phyloP scores from a whole-genome alignment of 176 grass and related monocot species.

The Juncus inflexus region DNA sequence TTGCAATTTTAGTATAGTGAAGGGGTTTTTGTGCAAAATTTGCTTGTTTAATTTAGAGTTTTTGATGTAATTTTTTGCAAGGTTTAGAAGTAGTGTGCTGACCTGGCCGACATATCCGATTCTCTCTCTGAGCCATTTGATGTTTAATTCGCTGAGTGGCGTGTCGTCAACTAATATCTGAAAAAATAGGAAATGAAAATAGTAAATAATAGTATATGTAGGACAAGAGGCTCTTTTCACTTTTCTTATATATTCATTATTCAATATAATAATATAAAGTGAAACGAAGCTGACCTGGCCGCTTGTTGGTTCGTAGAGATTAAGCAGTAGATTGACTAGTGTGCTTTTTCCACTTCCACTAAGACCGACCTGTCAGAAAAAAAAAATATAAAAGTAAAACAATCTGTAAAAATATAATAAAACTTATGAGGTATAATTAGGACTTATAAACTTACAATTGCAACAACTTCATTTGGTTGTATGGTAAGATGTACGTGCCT shows the following conservation, averaged over 20 bases:
- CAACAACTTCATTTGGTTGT: conserved; percentile 84
- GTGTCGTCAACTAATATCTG: conserved; percentile 81
- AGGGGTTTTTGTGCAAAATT: not conserved
- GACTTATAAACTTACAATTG: conserved; percentile 61
- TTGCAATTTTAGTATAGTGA: too few relatives aligned
- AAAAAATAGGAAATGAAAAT: conserved; percentile 18
- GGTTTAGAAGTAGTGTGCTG: not conserved
- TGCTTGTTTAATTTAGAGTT: not conserved
- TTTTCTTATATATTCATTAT: not conserved
- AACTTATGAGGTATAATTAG: conserved; percentile 12
- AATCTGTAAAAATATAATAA: not conserved
- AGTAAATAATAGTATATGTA: conserved; percentile 4
- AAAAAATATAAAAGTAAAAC: conserved; percentile 8
- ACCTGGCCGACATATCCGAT: conserved; percentile 97
- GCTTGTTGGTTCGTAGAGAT: conserved; percentile 74
- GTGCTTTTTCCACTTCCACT: conserved; percentile 99
- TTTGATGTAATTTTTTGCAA: not conserved
- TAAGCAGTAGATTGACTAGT: conserved; percentile 82
- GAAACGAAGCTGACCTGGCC: conserved; percentile 67
- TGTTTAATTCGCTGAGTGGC: conserved; percentile 60
- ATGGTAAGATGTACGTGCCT: conserved; percentile 53
- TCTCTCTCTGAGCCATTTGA: conserved; percentile 92
- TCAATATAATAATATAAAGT: not conserved
- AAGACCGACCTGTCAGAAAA: conserved; percentile 72
- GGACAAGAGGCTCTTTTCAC: conserved; percentile 1